Evolutionary conservation across 73 alveolate species (phyloP), one percentile per base, ranked within the genome.

Genomic region (Paraurostyla sp.): DNA sequence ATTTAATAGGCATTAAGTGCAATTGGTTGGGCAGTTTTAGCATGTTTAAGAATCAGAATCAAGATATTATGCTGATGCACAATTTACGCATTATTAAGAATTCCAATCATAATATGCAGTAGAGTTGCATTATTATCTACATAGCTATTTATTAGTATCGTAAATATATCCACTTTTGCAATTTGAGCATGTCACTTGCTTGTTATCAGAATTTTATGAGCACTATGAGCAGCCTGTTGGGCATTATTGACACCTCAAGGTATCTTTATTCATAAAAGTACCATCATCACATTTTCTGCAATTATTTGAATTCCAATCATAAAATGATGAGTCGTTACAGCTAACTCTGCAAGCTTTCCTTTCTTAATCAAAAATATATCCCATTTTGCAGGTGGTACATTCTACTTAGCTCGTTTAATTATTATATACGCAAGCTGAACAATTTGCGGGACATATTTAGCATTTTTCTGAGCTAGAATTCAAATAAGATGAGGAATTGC

Each of bases 211-310:
- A 29, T 73, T 73, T 9, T 73, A 40, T 13, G 51, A 1, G 35
- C 87, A 73, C 16, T 20, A 13, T 23, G 50, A 3, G 42, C 87
- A 73, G 25, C 87, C 87, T 2, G 48, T 48, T n/a, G 87, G 87
- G 35, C 87, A 73, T 68, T 33, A 43, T 73, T 73, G 71, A 36
- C 87, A 73, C 42, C 27, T 3, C 15, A 22, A 4, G 9, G 30
- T 48, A 48, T 73, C 71, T 27, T 36, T 15, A 48, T 73, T 45
- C 16, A 48, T 18, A 27, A 48, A 73, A 25, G 41, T 15, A 50
- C 42, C 42, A 30, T 32, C 23, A 2, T 0, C n/a, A 50, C 87
- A 73, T 11, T 48, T 45, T 30, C 7, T 50, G 41, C 87, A 73
- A 2, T 23, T 11, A 18, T 23, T 43, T 1, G 52, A 13, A 73